Evolutionary conservation across 768 basidiomycete species (phyloP).

Genomic region (Hydnomerulius pinastri): DNA sequence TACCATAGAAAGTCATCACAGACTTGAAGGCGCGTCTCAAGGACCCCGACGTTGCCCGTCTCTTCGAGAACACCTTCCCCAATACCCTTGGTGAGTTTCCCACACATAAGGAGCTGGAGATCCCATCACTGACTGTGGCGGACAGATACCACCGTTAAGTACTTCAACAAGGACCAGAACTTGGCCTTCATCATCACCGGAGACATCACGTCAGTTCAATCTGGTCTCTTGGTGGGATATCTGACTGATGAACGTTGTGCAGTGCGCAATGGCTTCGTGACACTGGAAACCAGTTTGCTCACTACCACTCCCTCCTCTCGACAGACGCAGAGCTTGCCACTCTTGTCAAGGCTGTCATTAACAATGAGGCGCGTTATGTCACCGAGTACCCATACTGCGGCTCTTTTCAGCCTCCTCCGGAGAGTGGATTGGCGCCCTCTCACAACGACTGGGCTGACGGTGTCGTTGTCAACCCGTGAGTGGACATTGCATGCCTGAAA

Average conservation of each 20-base stretch:
- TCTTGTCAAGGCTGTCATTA: conserved; percentile 79
- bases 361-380: conserved; percentile 76
- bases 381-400: conserved; percentile 78
- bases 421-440: conserved; percentile 64
- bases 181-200: conserved; percentile 82
- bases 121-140: not conserved
- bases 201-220: conserved; percentile 65
- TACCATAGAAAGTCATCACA: conserved; percentile 61
- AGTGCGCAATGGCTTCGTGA: conserved; percentile 87
- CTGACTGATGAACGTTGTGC: conserved; percentile 7
- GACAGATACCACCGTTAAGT: conserved; percentile 77
- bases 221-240: conserved; percentile 1
- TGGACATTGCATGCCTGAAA: conserved; percentile 6
- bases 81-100: conserved; percentile 66
- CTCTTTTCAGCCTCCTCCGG: conserved; percentile 78
- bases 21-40: conserved; percentile 73
- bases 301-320: conserved; percentile 61
- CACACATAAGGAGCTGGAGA: not conserved
- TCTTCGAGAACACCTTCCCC: conserved; percentile 84
- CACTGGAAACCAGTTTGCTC: conserved; percentile 81
- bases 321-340: conserved; percentile 59
- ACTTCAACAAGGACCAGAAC: conserved; percentile 65
- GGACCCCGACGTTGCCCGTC: conserved; percentile 73
- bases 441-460: conserved; percentile 70
- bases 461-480: conserved; percentile 76